These are phyloP conservation scores for Xylariales sp. DNA, from an alignment of 2,329 filamentous ascomycete species.

Conservation along the genomic window DNA sequence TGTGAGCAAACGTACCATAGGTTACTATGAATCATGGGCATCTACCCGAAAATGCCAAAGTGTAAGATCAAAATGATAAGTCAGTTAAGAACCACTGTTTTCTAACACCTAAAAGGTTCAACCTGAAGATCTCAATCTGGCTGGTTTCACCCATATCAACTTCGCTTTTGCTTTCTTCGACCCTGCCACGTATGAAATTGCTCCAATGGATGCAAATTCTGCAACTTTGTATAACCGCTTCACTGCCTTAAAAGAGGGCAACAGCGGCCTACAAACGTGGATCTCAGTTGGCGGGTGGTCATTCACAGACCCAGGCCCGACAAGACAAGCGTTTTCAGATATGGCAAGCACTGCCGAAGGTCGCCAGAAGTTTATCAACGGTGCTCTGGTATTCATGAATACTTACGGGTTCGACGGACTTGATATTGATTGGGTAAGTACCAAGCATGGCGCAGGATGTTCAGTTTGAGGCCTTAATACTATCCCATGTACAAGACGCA, in stretches of 20 bases:
- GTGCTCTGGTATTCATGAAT: conserved; percentile 31
- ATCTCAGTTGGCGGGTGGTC: conserved; percentile 5
- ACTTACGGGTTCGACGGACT: conserved; percentile 34
- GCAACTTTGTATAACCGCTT: conserved; percentile 19
- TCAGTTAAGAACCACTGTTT: no score
- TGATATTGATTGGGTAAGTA: conserved; percentile 47
- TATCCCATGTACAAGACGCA: no score
- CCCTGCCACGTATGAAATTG: conserved; percentile 17
- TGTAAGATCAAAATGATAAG: no score
- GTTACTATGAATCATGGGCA: conserved; percentile 31
- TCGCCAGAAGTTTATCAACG: conserved; percentile 27
- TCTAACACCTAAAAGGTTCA: no score
- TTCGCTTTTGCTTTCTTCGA: conserved; percentile 38
- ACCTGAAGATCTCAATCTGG: conserved; percentile 4
- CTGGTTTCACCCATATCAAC: conserved; percentile 27
- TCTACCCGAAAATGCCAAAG: conserved; percentile 13
- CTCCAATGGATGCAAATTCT: conserved; percentile 17
- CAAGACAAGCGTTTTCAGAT: conserved; percentile 1
- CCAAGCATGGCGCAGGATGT: no score
- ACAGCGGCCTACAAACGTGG: conserved; percentile 5
- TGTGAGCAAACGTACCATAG: conserved; percentile 16
- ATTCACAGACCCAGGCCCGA: conserved; percentile 4
- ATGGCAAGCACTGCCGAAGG: conserved; percentile 3
- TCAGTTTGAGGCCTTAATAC: no score
- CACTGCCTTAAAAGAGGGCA: conserved; percentile 15